Evolutionary conservation across 176 grass and related monocot genomes (phyloP), one percentile per base, ranked within the genome.

Genomic region (Musa itinerans): DNA sequence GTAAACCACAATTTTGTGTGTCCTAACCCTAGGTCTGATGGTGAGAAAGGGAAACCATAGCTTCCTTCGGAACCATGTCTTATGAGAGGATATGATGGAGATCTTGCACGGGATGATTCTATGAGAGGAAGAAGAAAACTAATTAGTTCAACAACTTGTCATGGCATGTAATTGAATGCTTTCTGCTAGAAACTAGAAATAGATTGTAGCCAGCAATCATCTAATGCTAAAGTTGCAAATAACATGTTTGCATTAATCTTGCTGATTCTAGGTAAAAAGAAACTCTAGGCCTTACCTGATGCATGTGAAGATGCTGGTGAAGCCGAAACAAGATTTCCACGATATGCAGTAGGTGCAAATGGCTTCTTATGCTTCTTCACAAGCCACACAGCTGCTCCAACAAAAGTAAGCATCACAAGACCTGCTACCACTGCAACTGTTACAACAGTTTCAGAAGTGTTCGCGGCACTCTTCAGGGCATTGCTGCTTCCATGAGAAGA

Each of bases 1-100:
- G 90, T 89, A 83, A 93, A 93, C 6, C 86, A 81, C 78, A 87
- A 85, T 79, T 83, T 89, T 27, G 86, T 86, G 66, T 88, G 83
- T 65, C 90, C 90, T 63, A 93, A 83, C 10, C 80, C 80, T 14
- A 85, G 76, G 29, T 93, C 90, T 0, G 90, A 85, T 14, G 87
- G 82, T 0, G 90, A 93, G 80, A 83, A 87, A 10, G 85, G 77
- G 10, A 82, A 80, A 78, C 86, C 80, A 81, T 84, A 87, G 27
- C 87, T 93, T 50, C 84, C 68, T 70, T 48, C 87, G 7, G 80
- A 80, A 52, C 87, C 83, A 78, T 70, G 77, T 63, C 78, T 83
- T 79, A 85, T 79, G 63, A 89, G 74, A 75, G 85, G 87, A 89
- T 89, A 89, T 23, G 71, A 76, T 0, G 86, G 84, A 81, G 88